Evolutionary conservation across 768 basidiomycete species (phyloP), one percentile per base, ranked within the genome.

Genomic region (Collybia mongolica): DNA sequence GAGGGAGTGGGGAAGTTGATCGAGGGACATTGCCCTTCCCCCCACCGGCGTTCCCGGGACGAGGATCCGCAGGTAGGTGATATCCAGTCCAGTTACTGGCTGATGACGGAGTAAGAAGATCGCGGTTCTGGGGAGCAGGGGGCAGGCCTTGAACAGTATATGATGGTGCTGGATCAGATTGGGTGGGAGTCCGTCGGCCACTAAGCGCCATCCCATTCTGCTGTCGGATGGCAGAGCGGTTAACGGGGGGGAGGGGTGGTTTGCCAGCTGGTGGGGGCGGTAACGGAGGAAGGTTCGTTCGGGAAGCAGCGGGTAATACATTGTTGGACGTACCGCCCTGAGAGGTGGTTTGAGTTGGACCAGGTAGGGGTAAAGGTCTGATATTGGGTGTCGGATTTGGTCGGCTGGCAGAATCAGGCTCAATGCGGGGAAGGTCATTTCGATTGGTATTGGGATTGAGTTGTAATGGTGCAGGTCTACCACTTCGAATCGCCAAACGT

Each of bases 381-480:
- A 78, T 59, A 37, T 54, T 51, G 57, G 62, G 64, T 53, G 54
- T 62, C 44, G 65, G 54, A 55, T 61, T 62, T 65, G 62, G 61
- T 42, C 59, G 46, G 20, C 71, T 67, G 19, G 76, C 76, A n/a
- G 84, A 80, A 54, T 89, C 87, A 15, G 80, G 76, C 14, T 88
- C 78, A 49, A 93, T 72, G 17, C 82, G 82, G 5, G 92, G 92
- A 1, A 93, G 80, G 61, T 87, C 85, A 14, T 73, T 69, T 36
- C 83, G 72, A 3, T 72, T 72, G 9, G 75, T 63, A 51, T 75
- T 76, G 0, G 75, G 74, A 15, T 80, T 75, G 8, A 96, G 74
- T 56, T 88, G 82, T n/a, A 96, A 72, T 0, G 93, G 93, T 0
- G 93, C 87, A 3, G 93, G 93, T 52, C 93, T 72, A 36, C 74